Base-by-base conservation (phyloP, 1,284 basidiomycete species). In the Ceratobasidium theobromae region DNA sequence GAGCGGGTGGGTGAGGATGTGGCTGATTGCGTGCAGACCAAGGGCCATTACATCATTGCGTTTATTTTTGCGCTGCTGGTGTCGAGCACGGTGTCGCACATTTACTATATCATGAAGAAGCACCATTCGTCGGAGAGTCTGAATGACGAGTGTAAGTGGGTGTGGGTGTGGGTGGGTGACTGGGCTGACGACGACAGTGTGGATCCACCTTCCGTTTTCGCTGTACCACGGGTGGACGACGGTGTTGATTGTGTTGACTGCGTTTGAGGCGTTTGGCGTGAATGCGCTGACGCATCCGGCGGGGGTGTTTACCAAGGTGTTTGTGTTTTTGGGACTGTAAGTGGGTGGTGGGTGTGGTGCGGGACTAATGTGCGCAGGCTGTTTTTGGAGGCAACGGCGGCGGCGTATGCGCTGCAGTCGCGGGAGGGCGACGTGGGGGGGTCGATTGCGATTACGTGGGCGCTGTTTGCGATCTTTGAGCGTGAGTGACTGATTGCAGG, bases 181-280 rank as follows among this genome's bases (percentile, higher is more conserved):
- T 51, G 32, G 16, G 27, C 25, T 54, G 16, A 8, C 33, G n/a
- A 55, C 32, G 51, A 48, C 62, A 72, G 72, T 92, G 69, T 90
- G 90, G 69, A 78, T 92, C 40, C 89, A 92, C 74, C 84, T 92
- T 14, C 93, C 93, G 8, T 95, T 95, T 83, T 94, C 91, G 8
- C 85, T 95, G 65, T 97, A 90, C 80, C 95, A 97, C 75, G 95
- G 95, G 54, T 96, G 94, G 89, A 93, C 92, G 14, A 94, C 93
- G 53, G 89, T 97, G 57, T 85, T 97, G 67, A 89, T 96, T 71
- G 82, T 97, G 69, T 79, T 97, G 68, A 89, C 91, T 51, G 88
- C 84, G 2, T 97, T 98, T 76, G 88, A 95, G 75, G 94, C 93
- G 0, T 96, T 96, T 73, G 95, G 95, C 70, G 86, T 87, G 68